These are phyloP conservation scores for Cardamine resedifolia DNA, from an alignment of 345 rosid species.

Conservation along the genomic window DNA sequence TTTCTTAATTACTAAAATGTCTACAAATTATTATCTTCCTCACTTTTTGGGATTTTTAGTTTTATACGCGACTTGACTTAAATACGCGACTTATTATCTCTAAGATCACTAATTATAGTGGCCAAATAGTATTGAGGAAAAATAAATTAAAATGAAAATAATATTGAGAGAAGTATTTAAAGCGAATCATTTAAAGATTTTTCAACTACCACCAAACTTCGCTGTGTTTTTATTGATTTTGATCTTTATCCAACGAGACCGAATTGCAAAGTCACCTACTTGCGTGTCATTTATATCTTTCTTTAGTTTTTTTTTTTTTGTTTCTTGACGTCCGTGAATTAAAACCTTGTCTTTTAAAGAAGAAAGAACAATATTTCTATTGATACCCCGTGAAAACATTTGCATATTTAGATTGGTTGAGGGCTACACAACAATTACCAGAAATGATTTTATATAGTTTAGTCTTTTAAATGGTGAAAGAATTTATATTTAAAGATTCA, in stretches of 20 bases:
- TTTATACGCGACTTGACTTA: too few species aligned
- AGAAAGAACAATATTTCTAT: background rate
- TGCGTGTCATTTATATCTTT: constrained; percentile 34
- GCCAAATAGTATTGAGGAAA: background rate
- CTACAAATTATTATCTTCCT: background rate
- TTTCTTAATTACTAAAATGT: background rate
- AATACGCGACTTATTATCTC: too few species aligned
- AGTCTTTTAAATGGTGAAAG: background rate
- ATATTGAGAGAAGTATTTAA: background rate
- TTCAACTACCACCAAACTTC: constrained; percentile 29
- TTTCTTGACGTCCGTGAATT: constrained; percentile 21
- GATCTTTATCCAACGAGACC: constrained; percentile 21
- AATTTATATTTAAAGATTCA: background rate
- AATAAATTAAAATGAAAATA: background rate
- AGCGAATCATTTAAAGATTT: constrained; percentile 20
- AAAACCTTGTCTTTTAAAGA: background rate
- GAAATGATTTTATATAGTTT: background rate
- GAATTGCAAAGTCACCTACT: constrained; percentile 25
- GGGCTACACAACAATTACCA: constrained; percentile 4
- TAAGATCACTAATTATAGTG: constrained; percentile 22
- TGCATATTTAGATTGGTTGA: constrained; percentile 18
- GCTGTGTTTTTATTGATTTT: constrained; percentile 7
- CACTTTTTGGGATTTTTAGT: background rate
- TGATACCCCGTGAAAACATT: constrained; percentile 13
- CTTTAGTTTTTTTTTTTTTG: background rate